Base-by-base conservation (phyloP, 345 rosid species). In the Aquilaria sinensis region DNA sequence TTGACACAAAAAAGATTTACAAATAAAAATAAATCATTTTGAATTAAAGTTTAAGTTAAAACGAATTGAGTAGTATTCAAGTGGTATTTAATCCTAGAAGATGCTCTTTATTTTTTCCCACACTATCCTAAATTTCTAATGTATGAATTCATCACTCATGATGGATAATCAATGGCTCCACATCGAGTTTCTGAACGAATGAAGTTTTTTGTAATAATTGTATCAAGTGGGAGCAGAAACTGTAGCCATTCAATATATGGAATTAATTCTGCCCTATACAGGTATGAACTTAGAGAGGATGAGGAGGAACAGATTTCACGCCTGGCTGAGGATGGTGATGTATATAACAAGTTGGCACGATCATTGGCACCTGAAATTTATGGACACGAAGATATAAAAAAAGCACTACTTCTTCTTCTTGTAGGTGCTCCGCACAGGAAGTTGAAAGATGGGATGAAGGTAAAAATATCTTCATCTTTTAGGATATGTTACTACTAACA, bases 371-470 rank as follows among this genome's bases (percentile, higher is more conserved):
- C 99, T 68, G 96, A 90, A 83, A 94, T 94, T 67, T 94, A 88
- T 80, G 99, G 99, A 66, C 99, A 94, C 71, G 97, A 94, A 74
- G 99, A 94, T 78, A 86, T 91, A 12, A 94, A 94, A 65, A 94
- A 88, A 66, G 99, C 97, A 54, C 76, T 94, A 57, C 96, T 94
- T 70, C 93, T 94, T 70, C 91, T 90, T 37, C 97, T 90, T 57
- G 96, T 94, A 66, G 96, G 97, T 64, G 96, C 97, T 72, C 99
- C 99, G 56, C 97, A 88, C 77, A 78, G 96, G 67, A 93, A 88
- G 60, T 72, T 94, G 57, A 90, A 90, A 64, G 99, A 91, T 74
- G 96, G 96, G 72, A 94, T 94, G 99, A 94, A 94, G 97, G 99
- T 94, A 69, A 69, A 43, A 9, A 37, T 37, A 37, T 37, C 43